Conservation (phyloP, 441 rosid species). For the Cnidoscolus chayamansa region DNA sequence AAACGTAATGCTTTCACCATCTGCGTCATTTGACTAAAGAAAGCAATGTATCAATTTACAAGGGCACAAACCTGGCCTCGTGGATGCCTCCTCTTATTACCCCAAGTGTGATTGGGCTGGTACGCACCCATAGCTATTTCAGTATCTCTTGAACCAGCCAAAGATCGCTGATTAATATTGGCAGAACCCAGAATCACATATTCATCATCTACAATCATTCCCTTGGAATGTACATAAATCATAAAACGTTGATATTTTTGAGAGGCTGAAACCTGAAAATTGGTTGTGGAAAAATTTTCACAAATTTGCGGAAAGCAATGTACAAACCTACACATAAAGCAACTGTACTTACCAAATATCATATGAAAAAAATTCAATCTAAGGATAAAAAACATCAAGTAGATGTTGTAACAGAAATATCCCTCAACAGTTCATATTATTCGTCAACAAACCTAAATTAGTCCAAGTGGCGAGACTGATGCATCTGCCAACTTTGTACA, state of each 20-base stretch:
- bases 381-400: no score
- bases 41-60: not conserved
- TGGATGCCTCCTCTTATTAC: conserved; percentile 50
- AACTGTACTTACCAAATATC: not conserved
- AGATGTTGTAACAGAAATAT: no score
- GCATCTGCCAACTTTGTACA: not conserved
- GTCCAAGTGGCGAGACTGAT: not conserved
- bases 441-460: not conserved
- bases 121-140: conserved; percentile 90
- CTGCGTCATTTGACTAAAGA: not conserved
- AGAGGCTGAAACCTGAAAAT: conserved; percentile 58
- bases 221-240: conserved; percentile 84
- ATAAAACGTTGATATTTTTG: conserved; percentile 63
- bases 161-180: conserved; percentile 76
- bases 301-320: no score
- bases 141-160: conserved; percentile 85
- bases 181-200: conserved; percentile 78
- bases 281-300: not conserved
- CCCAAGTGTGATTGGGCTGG: conserved; percentile 64
- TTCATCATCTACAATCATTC: conserved; percentile 85
- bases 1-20: not conserved
- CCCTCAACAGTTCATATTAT: not conserved
- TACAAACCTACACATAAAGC: not conserved
- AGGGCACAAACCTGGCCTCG: conserved; percentile 54
- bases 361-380: no score